Evolutionary conservation across 169 alveolate genomes (phyloP).

Genomic region (Amoebophrya sp.): DNA sequence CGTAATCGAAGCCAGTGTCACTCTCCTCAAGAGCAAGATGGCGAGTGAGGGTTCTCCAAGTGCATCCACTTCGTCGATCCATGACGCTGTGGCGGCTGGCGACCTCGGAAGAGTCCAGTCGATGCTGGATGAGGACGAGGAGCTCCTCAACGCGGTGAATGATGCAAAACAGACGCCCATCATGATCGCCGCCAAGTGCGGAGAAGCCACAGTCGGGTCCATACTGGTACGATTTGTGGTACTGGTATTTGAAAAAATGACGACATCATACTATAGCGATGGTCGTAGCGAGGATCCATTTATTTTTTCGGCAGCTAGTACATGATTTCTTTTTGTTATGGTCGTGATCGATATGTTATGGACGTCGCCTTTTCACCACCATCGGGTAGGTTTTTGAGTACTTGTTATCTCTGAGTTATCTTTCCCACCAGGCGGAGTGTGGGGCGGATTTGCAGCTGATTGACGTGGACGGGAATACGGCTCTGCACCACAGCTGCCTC

Average conservation of each 20-base stretch:
- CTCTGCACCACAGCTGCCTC: background rate
- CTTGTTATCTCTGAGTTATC: background rate
- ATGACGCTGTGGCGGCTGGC: background rate
- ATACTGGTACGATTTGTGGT: background rate
- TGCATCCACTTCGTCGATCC: background rate
- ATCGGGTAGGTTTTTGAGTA: too few relatives aligned
- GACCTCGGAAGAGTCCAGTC: background rate
- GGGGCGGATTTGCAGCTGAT: background rate
- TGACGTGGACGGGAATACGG: background rate
- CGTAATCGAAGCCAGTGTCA: too few relatives aligned
- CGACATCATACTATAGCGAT: background rate
- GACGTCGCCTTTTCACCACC: too few relatives aligned
- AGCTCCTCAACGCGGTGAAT: background rate
- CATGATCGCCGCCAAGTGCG: background rate
- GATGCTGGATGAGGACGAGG: background rate
- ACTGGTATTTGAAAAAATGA: background rate
- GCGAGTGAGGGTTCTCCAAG: background rate
- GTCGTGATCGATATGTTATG: too few relatives aligned
- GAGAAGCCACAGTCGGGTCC: background rate
- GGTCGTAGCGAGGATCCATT: too few relatives aligned
- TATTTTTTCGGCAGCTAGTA: too few relatives aligned
- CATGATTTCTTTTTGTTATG: too few relatives aligned
- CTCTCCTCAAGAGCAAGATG: too few relatives aligned
- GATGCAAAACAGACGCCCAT: background rate
- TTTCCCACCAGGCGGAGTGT: background rate